Base-by-base conservation (phyloP, 2,329 filamentous ascomycete species). In the Penicillium paneum region DNA sequence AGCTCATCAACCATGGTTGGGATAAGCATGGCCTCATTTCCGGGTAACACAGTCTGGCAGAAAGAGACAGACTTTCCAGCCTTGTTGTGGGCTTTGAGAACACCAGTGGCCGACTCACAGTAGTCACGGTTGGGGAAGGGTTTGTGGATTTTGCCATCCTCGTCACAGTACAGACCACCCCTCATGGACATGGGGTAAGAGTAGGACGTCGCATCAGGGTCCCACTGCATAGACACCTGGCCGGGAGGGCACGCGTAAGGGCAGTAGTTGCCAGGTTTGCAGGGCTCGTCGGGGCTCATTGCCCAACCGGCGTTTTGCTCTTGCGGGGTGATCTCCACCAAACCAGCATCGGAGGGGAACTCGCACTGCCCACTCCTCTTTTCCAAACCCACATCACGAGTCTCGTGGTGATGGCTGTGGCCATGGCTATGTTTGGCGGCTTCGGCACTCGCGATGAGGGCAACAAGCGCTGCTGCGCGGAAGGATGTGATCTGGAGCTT, bases 21-120 rank as follows among this genome's bases (percentile, higher is more conserved):
- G 64, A 91, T 91, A 62, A 91, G 78, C 88, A 92, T 92, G 57
- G 86, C 86, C 75, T 92, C 89, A 65, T 90, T 87, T 46, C 89
- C 89, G 17, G 89, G 89, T 57, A 91, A 74, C 13, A 91, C 86
- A 5, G 89, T 92, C 74, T 92, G 89, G 73, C 89, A 92, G 74
- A 89, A 90, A 3, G 89, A 83, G 51, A 91, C 81, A 13, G 79
- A 67, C 34, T 77, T 75, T 41, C 82, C 80, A 58, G 81, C 83
- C 62, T 86, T 85, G 76, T 91, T 92, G 57, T 84, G 77, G 34
- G 81, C 88, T 53, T 79, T 76, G 50, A 92, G 80, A 8, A 83
- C 69, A 40, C 86, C 87, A 19, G 83, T 83, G 42, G 88, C 89
- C 38, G 84, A 77, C 46, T 87, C 82, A 71, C 89, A 93, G 74